Evolutionary conservation across 179 eudicot species (phyloP).

Genomic region (Corrigiola litoralis): DNA sequence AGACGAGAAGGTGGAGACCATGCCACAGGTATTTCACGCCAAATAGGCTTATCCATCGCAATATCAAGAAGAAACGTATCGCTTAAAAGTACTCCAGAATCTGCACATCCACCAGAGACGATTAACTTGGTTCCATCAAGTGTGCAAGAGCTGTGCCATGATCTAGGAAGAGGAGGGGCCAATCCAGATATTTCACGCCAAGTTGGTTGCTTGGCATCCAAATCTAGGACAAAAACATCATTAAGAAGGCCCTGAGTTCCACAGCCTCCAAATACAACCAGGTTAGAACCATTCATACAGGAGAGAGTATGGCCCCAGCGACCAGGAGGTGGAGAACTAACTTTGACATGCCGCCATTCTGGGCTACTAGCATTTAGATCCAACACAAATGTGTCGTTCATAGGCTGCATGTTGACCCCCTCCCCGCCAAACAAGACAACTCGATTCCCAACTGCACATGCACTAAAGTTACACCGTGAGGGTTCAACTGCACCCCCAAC

Average conservation of each 20-base stretch:
- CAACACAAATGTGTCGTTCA: slow-evolving; percentile 94
- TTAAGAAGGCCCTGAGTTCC: slow-evolving; percentile 84
- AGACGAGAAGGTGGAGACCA: slow-evolving; percentile 96
- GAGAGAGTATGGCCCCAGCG: slow-evolving; percentile 99
- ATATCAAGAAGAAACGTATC: slow-evolving; percentile 90
- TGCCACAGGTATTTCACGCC: slow-evolving; percentile 87
- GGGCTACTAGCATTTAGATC: slow-evolving; percentile 72
- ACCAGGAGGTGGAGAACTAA: slow-evolving; percentile 93
- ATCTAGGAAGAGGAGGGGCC: slow-evolving; percentile 89
- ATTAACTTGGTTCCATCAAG: slow-evolving; percentile 89
- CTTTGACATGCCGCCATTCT: slow-evolving; percentile 84
- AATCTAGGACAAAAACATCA: slow-evolving; percentile 83
- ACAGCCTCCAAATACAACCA: slow-evolving; percentile 92
- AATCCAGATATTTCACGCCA: slow-evolving; percentile 95
- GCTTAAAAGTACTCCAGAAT: slow-evolving; percentile 87
- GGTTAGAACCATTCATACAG: slow-evolving; percentile 80
- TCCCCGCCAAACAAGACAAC: slow-evolving; percentile 94
- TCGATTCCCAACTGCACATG: slow-evolving; percentile 93
- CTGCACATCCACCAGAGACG: slow-evolving; percentile 95
- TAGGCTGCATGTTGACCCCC: slow-evolving; percentile 96
- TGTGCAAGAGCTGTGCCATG: slow-evolving; percentile 98
- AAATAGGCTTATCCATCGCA: slow-evolving; percentile 85
- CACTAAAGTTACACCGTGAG: slow-evolving; percentile 95
- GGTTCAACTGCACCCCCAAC: slow-evolving; percentile 95
- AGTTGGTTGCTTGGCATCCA: slow-evolving; percentile 85